A percentile compares a stretch with the other conserved stretches of the same genome.
phyloP scores from a whole-genome alignment of 1,284 basidiomycete genomes.

The Fomitopsis pinicola region DNA sequence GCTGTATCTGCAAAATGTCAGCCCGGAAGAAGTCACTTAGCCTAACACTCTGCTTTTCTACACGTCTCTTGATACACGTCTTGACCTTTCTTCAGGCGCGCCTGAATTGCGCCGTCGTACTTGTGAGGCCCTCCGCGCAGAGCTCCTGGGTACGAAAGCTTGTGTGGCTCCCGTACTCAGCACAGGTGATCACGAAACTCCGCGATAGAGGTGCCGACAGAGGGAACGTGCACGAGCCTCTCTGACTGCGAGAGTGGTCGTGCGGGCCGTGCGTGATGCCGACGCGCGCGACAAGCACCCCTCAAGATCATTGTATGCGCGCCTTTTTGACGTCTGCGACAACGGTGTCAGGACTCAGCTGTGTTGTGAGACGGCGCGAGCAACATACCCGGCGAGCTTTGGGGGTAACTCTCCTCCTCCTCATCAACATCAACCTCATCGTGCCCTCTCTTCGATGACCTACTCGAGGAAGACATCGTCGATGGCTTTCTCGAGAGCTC shows the following conservation, averaged over 20 bases:
- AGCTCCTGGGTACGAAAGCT: not conserved
- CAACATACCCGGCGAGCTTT: constrained; percentile 43
- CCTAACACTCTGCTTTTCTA: not conserved
- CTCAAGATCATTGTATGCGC: not conserved
- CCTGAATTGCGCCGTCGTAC: not conserved
- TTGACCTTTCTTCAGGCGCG: not conserved
- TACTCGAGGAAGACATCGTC: constrained; percentile 37
- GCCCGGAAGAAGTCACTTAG: not conserved
- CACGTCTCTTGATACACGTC: not conserved
- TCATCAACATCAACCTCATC: constrained; percentile 43
- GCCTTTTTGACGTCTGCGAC: not conserved
- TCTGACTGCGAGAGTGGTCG: too few species aligned
- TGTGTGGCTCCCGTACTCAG: not conserved
- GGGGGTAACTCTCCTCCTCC: constrained; percentile 26
- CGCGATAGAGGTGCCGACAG: not conserved
- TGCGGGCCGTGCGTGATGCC: not conserved
- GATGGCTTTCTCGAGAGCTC: not conserved
- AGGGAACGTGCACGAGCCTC: not conserved
- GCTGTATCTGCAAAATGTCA: not conserved
- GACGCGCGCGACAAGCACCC: not conserved
- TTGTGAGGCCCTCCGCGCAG: not conserved
- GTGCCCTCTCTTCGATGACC: constrained; percentile 42
- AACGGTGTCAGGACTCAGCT: not conserved
- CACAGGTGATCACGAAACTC: not conserved
- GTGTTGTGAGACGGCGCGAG: not conserved